Conservation (phyloP, 2,329 filamentous ascomycete genomes). For the Pyrenochaeta sp. region DNA sequence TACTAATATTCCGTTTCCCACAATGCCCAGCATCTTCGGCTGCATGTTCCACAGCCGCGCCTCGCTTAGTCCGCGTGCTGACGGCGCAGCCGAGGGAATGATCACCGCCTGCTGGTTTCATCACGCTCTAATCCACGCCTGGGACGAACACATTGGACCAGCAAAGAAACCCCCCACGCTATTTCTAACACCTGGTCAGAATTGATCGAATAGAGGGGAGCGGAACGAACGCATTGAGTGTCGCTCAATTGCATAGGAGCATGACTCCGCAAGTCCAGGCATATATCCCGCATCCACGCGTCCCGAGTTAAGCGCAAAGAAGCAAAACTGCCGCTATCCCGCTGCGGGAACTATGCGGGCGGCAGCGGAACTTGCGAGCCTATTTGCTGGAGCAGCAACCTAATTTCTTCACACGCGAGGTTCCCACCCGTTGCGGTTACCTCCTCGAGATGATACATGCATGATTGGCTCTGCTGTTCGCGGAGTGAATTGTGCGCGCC, state of each 20-base stretch:
- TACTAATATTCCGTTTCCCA: not conserved
- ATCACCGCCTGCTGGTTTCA: not conserved
- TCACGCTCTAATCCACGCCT: not conserved
- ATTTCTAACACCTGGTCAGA: not conserved
- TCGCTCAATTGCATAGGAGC: slow-evolving; percentile 2
- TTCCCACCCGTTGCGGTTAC: not conserved
- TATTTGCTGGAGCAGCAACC: slow-evolving; percentile 13
- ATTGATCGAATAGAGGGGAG: not conserved
- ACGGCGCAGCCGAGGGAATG: not conserved
- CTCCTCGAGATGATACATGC: not conserved
- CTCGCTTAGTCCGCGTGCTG: slow-evolving; percentile 1
- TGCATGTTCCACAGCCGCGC: not conserved
- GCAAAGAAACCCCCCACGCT: not conserved
- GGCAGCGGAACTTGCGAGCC: slow-evolving; percentile 13
- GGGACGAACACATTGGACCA: not conserved
- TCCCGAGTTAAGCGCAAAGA: slow-evolving; percentile 6
- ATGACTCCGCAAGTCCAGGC: not conserved
- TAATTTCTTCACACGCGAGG: not conserved
- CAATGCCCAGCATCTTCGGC: not conserved
- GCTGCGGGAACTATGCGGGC: slow-evolving; percentile 13
- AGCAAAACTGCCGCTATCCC: slow-evolving; percentile 11
- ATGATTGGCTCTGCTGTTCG: not conserved
- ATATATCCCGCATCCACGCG: slow-evolving; percentile 5
- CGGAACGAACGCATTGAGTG: not conserved
- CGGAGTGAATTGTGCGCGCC: not conserved